These are phyloP conservation scores for Termitomyces sp. DNA, from an alignment of 768 basidiomycete genomes.

Conservation along the genomic window DNA sequence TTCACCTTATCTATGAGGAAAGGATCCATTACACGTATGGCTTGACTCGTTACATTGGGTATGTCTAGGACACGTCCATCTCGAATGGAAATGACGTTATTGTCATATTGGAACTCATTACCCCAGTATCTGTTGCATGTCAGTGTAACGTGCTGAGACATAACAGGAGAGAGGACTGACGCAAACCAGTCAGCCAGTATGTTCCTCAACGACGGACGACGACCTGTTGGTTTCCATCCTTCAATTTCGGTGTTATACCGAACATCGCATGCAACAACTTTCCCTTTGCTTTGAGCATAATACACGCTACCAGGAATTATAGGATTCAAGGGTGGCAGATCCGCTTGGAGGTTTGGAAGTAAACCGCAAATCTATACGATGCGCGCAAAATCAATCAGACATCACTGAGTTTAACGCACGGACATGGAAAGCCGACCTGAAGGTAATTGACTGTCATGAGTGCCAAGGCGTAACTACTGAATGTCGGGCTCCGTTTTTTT, in stretches of 20 bases:
- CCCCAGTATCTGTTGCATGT: conserved; percentile 39
- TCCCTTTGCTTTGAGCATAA: conserved; percentile 24
- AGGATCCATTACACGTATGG: conserved; percentile 7
- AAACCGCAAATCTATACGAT: conserved; percentile 30
- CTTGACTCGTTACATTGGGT: not conserved
- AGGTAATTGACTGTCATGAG: conserved; percentile 57
- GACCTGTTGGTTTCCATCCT: conserved; percentile 9
- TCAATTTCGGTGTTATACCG: conserved; percentile 16
- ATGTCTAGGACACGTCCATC: conserved; percentile 1
- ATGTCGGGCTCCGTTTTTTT: conserved; percentile 24
- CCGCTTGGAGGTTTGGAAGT: conserved; percentile 50
- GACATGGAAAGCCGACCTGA: conserved; percentile 33
- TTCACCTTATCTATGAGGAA: conserved; percentile 6
- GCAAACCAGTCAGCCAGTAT: conserved; percentile 35
- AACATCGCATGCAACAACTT: conserved; percentile 21
- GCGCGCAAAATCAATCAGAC: not conserved
- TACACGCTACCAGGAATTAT: conserved; percentile 16
- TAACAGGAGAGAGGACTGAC: conserved; percentile 21
- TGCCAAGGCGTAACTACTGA: conserved; percentile 57
- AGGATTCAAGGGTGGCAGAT: conserved; percentile 14
- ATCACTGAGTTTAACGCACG: not conserved
- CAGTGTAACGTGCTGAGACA: not conserved
- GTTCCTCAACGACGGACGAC: conserved; percentile 8
- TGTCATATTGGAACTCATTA: conserved; percentile 26
- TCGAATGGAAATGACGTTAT: conserved; percentile 1